These are phyloP conservation scores for Globisporangium parvum DNA, from an alignment of 352 stramenopile genomes.

Conservation along the genomic window DNA sequence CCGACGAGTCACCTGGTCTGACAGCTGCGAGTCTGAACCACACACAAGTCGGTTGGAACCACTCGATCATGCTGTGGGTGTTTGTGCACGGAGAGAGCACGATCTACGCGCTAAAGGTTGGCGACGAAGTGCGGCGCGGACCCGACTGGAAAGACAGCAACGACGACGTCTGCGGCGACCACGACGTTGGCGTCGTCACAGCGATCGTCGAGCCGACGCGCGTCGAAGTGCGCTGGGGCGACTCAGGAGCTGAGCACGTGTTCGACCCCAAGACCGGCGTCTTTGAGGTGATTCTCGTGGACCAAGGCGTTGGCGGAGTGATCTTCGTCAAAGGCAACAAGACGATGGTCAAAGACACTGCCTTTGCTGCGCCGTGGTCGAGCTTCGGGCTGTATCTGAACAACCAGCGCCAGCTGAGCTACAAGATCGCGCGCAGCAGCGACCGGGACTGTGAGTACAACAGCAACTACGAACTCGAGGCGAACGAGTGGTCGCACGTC, in stretches of 20 bases:
- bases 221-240: conserved; percentile 50
- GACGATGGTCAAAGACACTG: conserved; percentile 43
- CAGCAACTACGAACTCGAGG: conserved; percentile 56
- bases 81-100: conserved; percentile 33
- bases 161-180: conserved; percentile 14
- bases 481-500: conserved; percentile 59
- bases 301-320: conserved; percentile 47
- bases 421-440: conserved; percentile 48
- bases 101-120: conserved; percentile 58
- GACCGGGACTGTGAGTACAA: conserved; percentile 62
- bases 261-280: conserved; percentile 49
- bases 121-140: conserved; percentile 55
- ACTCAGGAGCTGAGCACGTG: conserved; percentile 24
- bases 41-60: conserved; percentile 49
- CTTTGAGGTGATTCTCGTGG: conserved; percentile 48
- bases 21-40: conserved; percentile 25
- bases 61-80: conserved; percentile 77
- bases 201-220: conserved; percentile 32
- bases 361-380: conserved; percentile 50
- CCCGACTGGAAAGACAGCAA: conserved; percentile 35
- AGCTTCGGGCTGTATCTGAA: conserved; percentile 65
- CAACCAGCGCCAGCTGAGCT: conserved; percentile 57
- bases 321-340: conserved; percentile 74
- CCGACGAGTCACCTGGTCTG: conserved; percentile 30
- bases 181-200: conserved; percentile 33